Conservation (phyloP, 345 rosid species). For the Punica granatum region DNA sequence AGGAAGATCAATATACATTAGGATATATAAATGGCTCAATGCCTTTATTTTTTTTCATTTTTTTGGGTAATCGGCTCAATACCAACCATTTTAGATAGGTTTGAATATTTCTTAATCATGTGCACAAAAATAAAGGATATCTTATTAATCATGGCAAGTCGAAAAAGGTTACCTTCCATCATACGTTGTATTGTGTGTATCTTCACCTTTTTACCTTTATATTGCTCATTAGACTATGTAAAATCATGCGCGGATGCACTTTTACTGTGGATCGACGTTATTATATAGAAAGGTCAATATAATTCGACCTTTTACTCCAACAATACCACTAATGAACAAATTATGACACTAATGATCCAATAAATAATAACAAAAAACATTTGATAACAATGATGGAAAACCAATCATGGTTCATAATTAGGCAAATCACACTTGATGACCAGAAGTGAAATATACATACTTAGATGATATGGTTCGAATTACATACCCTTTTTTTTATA, state of each 20-base stretch:
- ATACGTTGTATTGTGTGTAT: not conserved
- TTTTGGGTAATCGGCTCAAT: not conserved
- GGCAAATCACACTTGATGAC: not conserved
- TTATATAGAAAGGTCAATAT: not conserved
- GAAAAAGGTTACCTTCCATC: not conserved
- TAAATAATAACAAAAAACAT: not conserved
- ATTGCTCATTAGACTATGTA: not conserved
- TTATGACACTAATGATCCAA: not conserved
- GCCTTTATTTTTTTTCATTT: too few species aligned
- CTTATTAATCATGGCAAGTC: not conserved
- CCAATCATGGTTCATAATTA: not conserved
- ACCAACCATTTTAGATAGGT: too few species aligned
- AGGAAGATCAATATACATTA: too few species aligned
- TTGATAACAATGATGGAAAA: not conserved
- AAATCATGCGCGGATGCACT: not conserved
- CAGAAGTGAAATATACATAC: not conserved
- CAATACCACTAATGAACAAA: not conserved
- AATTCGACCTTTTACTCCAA: not conserved
- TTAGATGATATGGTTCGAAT: not conserved
- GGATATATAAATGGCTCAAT: too few species aligned
- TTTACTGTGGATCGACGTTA: not conserved
- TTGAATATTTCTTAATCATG: too few species aligned
- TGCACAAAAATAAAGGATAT: too few species aligned
- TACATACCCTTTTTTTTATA: too few species aligned
- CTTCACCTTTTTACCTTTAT: not conserved